phyloP scores from a whole-genome alignment of 352 stramenopile species.

The Pythium aquatile region DNA sequence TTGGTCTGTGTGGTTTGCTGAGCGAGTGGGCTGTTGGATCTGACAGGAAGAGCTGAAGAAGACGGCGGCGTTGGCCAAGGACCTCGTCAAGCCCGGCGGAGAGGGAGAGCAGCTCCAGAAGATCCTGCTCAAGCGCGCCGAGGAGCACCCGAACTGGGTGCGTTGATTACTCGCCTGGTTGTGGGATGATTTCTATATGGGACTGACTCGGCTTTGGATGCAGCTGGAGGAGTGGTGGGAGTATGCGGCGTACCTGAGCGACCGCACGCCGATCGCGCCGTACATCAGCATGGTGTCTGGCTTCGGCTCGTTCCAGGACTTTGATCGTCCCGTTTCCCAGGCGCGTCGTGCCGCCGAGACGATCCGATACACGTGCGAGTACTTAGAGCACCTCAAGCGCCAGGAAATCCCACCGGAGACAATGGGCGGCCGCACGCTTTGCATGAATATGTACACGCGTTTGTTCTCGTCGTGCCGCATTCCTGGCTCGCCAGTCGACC shows the following conservation, averaged over 20 bases:
- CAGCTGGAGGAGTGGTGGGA: conserved; percentile 93
- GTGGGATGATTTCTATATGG: not conserved
- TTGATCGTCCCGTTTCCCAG: conserved; percentile 60
- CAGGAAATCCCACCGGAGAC: conserved; percentile 81
- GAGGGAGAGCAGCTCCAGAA: conserved; percentile 47
- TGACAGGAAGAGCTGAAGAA: conserved; percentile 37
- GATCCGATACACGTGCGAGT: conserved; percentile 75
- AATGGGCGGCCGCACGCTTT: conserved; percentile 87
- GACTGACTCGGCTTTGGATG: not conserved
- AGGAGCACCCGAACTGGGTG: conserved; percentile 58
- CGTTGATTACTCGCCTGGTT: not conserved
- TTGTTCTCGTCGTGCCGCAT: conserved; percentile 92
- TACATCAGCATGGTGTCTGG: conserved; percentile 95
- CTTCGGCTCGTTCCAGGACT: conserved; percentile 93
- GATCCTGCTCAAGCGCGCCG: conserved; percentile 46
- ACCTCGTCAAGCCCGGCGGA: conserved; percentile 49
- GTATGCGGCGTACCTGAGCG: conserved; percentile 75
- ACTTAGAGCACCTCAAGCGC: conserved; percentile 83
- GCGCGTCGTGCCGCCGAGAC: conserved; percentile 57
- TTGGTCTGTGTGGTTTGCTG: too few relatives aligned
- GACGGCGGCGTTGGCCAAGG: conserved; percentile 37
- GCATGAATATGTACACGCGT: conserved; percentile 86
- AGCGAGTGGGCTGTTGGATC: not conserved
- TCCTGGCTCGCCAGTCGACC: conserved; percentile 49
- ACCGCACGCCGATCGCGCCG: conserved; percentile 82